Evolutionary conservation across 139 green algal genomes (phyloP), one percentile per base, ranked within the genome.

Genomic region (Nannochloris sp.): DNA sequence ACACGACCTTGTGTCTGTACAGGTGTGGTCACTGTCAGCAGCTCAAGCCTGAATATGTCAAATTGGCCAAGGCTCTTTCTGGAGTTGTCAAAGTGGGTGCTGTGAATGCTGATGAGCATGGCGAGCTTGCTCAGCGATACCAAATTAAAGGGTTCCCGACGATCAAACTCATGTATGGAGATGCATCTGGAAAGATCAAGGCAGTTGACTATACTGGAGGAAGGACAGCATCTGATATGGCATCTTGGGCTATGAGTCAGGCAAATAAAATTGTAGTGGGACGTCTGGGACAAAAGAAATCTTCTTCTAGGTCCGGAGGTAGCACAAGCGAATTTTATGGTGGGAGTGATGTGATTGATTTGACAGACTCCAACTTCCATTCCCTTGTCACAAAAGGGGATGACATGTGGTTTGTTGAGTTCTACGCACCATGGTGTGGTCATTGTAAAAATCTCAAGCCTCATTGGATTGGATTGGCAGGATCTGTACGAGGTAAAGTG

Each of bases 361-460:
- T 96, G 8, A 81, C 63, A 2, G 81, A 86, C 44, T 45, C 26
- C 40, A 89, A 83, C 71, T 97, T 97, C 72, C 63, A 88, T 12
- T 74, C 82, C 12, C 45, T 83, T 50, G 88, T 96, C 5, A 46
- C 72, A 16, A 40, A 85, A 20, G 73, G 58, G 23, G 74, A 81
- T 17, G 84, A 94, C 20, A 63, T 90, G 29, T 96, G 82, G 82
- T 65, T 96, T 9, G 84, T 96, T 17, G 89, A 96, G 58, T 80
- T 82, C 36, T 85, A 77, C 49, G 79, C 79, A 11, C 79, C 79
- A 16, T 83, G 74, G 73, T 85, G 79, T 59, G 86, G 86, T 2
- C 89, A 96, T 77, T 96, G 89, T 82, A 90, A 95, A 78, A 68
- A 63, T 8, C 79, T 96, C 11, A 92, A 93, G 73, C 76, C 83